A percentile compares a stretch with the other conserved stretches of the same genome.
Evolutionary conservation across 2,329 filamentous ascomycete species (phyloP).

Genomic region (Alternaria sp.): DNA sequence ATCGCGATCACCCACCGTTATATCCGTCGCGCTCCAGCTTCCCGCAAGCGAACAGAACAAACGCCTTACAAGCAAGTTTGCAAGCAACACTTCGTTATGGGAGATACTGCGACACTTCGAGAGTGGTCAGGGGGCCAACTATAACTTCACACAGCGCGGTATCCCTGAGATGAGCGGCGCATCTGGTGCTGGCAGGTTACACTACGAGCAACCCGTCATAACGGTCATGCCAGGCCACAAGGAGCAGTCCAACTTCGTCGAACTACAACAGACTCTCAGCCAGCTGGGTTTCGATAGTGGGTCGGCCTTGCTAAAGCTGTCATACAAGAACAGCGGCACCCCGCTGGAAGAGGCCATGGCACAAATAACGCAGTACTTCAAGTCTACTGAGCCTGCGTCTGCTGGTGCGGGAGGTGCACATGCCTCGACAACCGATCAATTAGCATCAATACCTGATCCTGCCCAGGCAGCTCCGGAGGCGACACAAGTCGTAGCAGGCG

Average conservation of each 20-base stretch:
- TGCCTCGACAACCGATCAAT: slow-evolving; percentile 37
- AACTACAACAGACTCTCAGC: slow-evolving; percentile 87
- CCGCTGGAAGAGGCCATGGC: slow-evolving; percentile 87
- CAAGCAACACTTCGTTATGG: slow-evolving; percentile 90
- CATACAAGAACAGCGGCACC: slow-evolving; percentile 77
- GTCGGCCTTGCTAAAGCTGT: slow-evolving; percentile 79
- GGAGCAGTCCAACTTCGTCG: slow-evolving; percentile 77
- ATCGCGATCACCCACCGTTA: slow-evolving; percentile 83
- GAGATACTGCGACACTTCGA: slow-evolving; percentile 90
- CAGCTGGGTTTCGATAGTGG: slow-evolving; percentile 89
- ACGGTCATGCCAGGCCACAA: slow-evolving; percentile 76
- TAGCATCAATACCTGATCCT: slow-evolving; percentile 33
- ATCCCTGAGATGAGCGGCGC: slow-evolving; percentile 69
- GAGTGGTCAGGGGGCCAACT: slow-evolving; percentile 59
- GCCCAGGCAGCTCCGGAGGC: slow-evolving; percentile 38
- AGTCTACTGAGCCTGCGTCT: slow-evolving; percentile 47
- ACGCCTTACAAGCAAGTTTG: slow-evolving; percentile 83
- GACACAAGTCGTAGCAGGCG: slow-evolving; percentile 34
- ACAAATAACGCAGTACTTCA: slow-evolving; percentile 81
- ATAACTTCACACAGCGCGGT: slow-evolving; percentile 85
- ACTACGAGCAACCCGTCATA: slow-evolving; percentile 87
- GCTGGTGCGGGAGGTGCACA: slow-evolving; percentile 42
- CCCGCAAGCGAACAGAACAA: slow-evolving; percentile 63
- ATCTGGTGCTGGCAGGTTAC: slow-evolving; percentile 75
- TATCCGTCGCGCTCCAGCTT: slow-evolving; percentile 89